These are phyloP conservation scores for Paramecium sonneborni DNA, from an alignment of 73 alveolate species.

Conservation along the genomic window DNA sequence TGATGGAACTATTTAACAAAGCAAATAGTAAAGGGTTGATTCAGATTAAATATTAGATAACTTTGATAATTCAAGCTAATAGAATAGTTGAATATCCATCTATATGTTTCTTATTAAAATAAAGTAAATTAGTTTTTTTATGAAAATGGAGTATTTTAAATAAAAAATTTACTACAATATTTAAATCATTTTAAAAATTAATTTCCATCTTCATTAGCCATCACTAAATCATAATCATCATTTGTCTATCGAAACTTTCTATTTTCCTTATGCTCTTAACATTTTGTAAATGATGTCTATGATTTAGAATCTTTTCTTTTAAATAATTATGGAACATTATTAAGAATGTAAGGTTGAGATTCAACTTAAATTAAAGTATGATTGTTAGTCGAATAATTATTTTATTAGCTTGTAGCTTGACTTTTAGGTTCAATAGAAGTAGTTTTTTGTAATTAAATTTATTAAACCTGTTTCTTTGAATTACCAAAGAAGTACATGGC, in stretches of 20 bases:
- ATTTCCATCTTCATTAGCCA: not conserved
- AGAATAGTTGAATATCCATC: not conserved
- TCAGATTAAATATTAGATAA: not conserved
- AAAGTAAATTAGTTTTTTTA: too few relatives aligned
- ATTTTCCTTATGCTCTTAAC: slow-evolving; percentile 37
- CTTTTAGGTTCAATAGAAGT: not conserved
- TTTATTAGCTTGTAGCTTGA: slow-evolving; percentile 11
- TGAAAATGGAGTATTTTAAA: not conserved
- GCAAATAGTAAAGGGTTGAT: not conserved
- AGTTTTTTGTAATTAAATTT: not conserved
- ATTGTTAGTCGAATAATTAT: slow-evolving; percentile 6
- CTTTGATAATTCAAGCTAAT: not conserved
- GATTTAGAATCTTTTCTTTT: slow-evolving; percentile 49
- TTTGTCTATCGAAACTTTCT: slow-evolving; percentile 34
- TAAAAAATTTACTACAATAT: not conserved
- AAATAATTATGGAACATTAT: not conserved
- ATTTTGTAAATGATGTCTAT: not conserved
- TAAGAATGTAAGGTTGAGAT: not conserved
- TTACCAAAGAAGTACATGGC: too few relatives aligned
- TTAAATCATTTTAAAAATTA: not conserved
- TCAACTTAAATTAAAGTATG: not conserved
- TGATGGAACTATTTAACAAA: not conserved
- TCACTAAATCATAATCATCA: slow-evolving; percentile 49
- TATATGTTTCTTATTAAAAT: not conserved
- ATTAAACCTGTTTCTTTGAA: too few relatives aligned